phyloP scores from a whole-genome alignment of 148 eudicot genomes.

The Bassia scoparia region DNA sequence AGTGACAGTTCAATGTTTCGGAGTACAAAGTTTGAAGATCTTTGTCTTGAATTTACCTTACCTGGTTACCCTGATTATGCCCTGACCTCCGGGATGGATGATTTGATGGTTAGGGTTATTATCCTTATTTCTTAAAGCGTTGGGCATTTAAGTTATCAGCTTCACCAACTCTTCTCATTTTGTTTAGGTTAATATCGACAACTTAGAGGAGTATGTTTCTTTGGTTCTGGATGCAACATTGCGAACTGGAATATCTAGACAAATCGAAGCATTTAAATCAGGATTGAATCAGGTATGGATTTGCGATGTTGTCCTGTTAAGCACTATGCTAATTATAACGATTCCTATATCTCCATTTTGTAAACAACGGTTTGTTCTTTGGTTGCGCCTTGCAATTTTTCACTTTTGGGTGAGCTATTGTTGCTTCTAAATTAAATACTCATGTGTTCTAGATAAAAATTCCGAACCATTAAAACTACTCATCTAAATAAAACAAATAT shows the following conservation, averaged over 20 bases:
- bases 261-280: slow-evolving; percentile 84
- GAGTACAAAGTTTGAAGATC: slow-evolving; percentile 64
- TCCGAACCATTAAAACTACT: too few species aligned
- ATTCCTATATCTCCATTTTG: not conserved
- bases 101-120: slow-evolving; percentile 50
- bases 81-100: slow-evolving; percentile 41
- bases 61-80: slow-evolving; percentile 89
- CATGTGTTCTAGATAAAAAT: not conserved
- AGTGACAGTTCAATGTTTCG: slow-evolving; percentile 41
- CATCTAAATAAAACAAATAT: too few species aligned
- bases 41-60: slow-evolving; percentile 80
- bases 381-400: not conserved
- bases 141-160: not conserved
- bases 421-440: not conserved
- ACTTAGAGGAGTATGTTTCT: slow-evolving; percentile 72
- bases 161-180: slow-evolving; percentile 12
- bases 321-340: too few species aligned
- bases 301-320: not conserved
- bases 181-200: slow-evolving; percentile 54
- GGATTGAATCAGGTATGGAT: slow-evolving; percentile 78
- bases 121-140: not conserved
- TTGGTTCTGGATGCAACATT: slow-evolving; percentile 79
- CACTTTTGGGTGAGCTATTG: not conserved
- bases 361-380: not conserved
- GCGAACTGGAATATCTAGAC: slow-evolving; percentile 69